These are phyloP conservation scores for Scheffersomyces titani DNA, from an alignment of 1,139 yeast species.

Conservation along the genomic window DNA sequence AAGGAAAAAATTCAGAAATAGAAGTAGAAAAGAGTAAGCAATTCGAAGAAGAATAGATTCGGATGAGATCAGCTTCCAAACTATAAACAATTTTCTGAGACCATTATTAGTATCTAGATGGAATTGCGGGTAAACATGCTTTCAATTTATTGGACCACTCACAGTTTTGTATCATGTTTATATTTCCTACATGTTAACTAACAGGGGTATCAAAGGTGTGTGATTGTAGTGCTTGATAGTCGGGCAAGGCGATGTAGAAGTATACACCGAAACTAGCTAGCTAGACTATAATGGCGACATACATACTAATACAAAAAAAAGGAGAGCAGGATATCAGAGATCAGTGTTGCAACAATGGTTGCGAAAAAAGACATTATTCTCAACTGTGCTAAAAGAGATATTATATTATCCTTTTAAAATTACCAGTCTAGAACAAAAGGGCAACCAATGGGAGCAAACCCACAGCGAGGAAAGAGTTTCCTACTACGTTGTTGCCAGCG, in stretches of 20 bases:
- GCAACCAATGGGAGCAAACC: constrained; percentile 15
- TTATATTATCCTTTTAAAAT: background rate
- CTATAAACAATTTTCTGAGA: background rate
- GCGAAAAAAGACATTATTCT: background rate
- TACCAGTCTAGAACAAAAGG: constrained; percentile 9
- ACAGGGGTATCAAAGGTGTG: background rate
- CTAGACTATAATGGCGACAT: background rate
- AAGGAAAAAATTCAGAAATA: too few relatives aligned
- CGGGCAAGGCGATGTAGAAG: background rate
- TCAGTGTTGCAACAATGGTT: background rate
- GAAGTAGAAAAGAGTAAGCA: background rate
- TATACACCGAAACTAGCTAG: background rate
- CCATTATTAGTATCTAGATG: background rate
- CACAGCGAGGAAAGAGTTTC: constrained; percentile 13
- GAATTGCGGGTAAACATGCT: background rate
- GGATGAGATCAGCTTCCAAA: background rate
- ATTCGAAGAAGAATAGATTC: too few relatives aligned
- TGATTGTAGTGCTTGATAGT: background rate
- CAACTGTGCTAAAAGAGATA: background rate
- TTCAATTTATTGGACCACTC: too few relatives aligned
- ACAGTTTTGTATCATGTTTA: background rate
- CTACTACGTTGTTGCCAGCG: constrained; percentile 6
- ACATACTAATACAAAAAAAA: background rate
- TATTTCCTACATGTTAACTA: background rate
- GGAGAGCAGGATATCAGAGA: background rate